Evolutionary conservation across 495 filamentous ascomycete genomes (phyloP), one percentile per base, ranked within the genome.

Genomic region (Oidiodendron maius): DNA sequence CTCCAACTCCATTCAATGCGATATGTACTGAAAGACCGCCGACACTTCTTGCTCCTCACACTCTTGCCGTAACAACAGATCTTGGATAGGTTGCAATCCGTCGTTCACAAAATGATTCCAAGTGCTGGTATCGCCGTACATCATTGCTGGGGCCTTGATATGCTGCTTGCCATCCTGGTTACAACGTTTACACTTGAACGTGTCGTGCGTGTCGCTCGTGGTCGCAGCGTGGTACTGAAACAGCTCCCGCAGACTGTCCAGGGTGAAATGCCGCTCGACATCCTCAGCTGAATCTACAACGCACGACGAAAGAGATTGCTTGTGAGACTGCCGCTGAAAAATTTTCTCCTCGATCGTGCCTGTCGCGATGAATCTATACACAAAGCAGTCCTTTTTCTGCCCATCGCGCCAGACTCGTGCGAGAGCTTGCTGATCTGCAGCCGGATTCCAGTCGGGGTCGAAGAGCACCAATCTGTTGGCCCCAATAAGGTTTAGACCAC

Each of bases 291-390:
- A 86, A 64, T 99, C 93, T 8, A 99, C 93, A n/a, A 99, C 94
- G 62, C 93, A 97, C 0, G 89, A 93, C 0, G 89, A 95, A 4
- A 99, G 75, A 0, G 88, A 91, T 65, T 97, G 94, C 65, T 99
- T 99, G 73, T 99, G 93, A 3, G 87, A 93, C 61, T 99, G 93
- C 5, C 93, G 81, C 67, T 97, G 94, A 75, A 99, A 99, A 61
- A 99, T 96, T 71, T 99, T 99, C 66, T 99, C 93, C 61, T 99
- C 93, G 60, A 99, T 99, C 0, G 93, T 95, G 1, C 94, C 93
- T 0, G 94, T 96, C 1, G 90, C 86, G 55, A 99, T 97, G 71
- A 99, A 97, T 24, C 94, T 87, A 69, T 99, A 99, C 20, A 99
- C 93, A 57, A 99, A 97, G 56, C 94, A 97, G 61, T 97, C 91